Evolutionary conservation across 2,329 filamentous ascomycete genomes (phyloP).

Genomic region (Microcyclospora tardicrescens): DNA sequence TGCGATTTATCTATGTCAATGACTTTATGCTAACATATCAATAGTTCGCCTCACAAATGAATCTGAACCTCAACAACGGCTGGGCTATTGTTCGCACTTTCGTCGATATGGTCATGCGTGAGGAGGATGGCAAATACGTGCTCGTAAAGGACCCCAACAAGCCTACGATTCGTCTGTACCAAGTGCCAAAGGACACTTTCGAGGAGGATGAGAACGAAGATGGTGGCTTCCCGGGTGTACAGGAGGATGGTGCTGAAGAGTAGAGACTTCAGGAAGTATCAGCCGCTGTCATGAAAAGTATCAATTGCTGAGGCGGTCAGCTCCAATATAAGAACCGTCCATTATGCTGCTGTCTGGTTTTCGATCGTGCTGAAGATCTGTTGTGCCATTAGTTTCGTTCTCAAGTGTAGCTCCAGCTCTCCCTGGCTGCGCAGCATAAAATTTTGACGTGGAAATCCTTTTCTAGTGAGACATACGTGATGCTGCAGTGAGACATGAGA

Average conservation of each 20-base stretch:
- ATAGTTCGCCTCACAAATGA: constrained; percentile 87
- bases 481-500: too few species aligned
- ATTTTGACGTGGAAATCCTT: too few species aligned
- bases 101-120: constrained; percentile 78
- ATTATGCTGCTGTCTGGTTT: too few species aligned
- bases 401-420: too few species aligned
- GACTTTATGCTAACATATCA: background rate
- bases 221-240: constrained; percentile 34
- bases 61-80: constrained; percentile 87
- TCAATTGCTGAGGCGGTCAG: too few species aligned
- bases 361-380: too few species aligned
- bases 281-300: too few species aligned
- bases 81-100: constrained; percentile 99
- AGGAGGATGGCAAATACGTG: constrained; percentile 66
- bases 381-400: too few species aligned
- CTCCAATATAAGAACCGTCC: too few species aligned
- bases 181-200: constrained; percentile 75
- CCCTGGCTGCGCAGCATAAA: too few species aligned
- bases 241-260: constrained; percentile 44
- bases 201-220: constrained; percentile 78
- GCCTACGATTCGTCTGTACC: constrained; percentile 82
- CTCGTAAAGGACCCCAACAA: constrained; percentile 89
- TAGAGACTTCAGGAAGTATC: constrained; percentile 16
- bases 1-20: background rate
- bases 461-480: too few species aligned